phyloP scores from a whole-genome alignment of 306 rosid species.

The Leucaena leucocephala region DNA sequence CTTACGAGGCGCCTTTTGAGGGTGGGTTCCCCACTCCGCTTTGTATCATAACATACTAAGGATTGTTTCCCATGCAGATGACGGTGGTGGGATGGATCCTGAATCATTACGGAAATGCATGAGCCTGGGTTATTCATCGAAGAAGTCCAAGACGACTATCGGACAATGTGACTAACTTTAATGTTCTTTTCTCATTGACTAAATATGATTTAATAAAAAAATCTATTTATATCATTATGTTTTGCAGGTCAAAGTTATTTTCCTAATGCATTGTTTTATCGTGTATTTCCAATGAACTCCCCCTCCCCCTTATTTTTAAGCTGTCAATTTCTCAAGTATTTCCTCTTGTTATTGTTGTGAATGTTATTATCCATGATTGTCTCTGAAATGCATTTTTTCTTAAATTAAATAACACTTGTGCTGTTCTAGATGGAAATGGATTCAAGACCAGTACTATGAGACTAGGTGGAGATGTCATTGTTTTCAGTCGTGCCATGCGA shows the following conservation, averaged over 20 bases:
- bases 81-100: constrained; percentile 96
- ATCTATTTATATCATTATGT: not conserved
- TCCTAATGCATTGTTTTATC: not conserved
- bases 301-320: not conserved
- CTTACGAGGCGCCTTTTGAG: too few species aligned
- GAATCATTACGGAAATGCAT: constrained; percentile 78
- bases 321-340: not conserved
- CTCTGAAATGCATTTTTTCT: constrained; percentile 26
- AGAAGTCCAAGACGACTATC: constrained; percentile 87
- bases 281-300: not conserved
- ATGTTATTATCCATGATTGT: constrained; percentile 27
- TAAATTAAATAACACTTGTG: constrained; percentile 19
- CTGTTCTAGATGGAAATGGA: constrained; percentile 91
- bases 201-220: constrained; percentile 6
- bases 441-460: constrained; percentile 99
- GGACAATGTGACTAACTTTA: constrained; percentile 73
- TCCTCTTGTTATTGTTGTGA: constrained; percentile 1
- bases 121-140: constrained; percentile 97
- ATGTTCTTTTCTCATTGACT: constrained; percentile 30
- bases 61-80: constrained; percentile 61
- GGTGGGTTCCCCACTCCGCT: too few species aligned
- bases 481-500: constrained; percentile 69
- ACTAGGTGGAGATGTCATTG: constrained; percentile 90
- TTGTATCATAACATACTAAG: constrained; percentile 22
- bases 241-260: not conserved